Conservation (phyloP, 768 basidiomycete species). For the Lactarius evosmus region DNA sequence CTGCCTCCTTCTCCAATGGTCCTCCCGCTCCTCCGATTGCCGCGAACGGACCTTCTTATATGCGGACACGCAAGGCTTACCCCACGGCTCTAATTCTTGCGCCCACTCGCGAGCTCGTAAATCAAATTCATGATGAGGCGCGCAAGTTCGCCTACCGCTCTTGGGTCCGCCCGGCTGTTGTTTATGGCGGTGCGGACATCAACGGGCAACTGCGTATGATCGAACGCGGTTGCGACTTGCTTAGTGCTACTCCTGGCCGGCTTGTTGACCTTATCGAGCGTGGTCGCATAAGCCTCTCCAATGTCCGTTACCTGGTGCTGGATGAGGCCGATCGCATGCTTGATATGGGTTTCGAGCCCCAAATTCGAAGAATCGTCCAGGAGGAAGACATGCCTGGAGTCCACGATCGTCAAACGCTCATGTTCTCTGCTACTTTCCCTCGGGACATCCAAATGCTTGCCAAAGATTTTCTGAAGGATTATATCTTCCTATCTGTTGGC, state of each 20-base stretch:
- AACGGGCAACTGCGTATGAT: slow-evolving; percentile 89
- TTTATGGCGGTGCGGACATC: slow-evolving; percentile 99
- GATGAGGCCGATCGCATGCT: slow-evolving; percentile 99
- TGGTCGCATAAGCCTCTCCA: slow-evolving; percentile 92
- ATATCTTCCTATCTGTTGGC: slow-evolving; percentile 97
- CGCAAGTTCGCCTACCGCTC: slow-evolving; percentile 99
- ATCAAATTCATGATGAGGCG: slow-evolving; percentile 98
- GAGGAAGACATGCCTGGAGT: slow-evolving; percentile 98
- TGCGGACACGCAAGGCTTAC: slow-evolving; percentile 82
- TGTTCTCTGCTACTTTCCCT: slow-evolving; percentile 99
- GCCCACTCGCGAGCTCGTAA: slow-evolving; percentile 97
- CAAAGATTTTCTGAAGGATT: slow-evolving; percentile 95
- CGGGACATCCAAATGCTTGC: slow-evolving; percentile 97
- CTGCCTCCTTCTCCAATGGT: slow-evolving; percentile 82
- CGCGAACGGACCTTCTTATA: slow-evolving; percentile 46
- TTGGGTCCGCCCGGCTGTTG: slow-evolving; percentile 98
- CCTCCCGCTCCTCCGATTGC: slow-evolving; percentile 68
- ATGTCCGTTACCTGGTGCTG: slow-evolving; percentile 96
- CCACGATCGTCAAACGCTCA: slow-evolving; percentile 90
- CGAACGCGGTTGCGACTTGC: slow-evolving; percentile 94
- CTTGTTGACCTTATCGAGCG: slow-evolving; percentile 98
- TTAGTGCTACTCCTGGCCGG: slow-evolving; percentile 97
- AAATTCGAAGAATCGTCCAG: slow-evolving; percentile 97
- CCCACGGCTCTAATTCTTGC: slow-evolving; percentile 97
- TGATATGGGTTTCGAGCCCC: slow-evolving; percentile 99